phyloP scores from a whole-genome alignment of 345 rosid genomes.

The Cardamine occulta region DNA sequence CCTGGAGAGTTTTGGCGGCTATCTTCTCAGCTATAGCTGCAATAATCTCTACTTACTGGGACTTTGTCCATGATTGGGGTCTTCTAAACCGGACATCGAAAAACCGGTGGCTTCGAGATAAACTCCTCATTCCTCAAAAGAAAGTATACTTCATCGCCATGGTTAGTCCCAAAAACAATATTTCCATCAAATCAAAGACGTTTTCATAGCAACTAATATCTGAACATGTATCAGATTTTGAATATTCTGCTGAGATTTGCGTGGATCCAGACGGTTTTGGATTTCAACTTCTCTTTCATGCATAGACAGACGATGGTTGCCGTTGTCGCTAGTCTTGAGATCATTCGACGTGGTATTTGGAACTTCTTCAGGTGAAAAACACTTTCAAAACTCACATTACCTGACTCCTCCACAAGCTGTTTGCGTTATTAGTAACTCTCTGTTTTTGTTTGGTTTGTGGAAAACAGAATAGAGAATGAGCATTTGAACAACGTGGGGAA shows the following conservation, averaged over 20 bases:
- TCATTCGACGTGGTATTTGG: slow-evolving; percentile 75
- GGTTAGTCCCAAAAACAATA: slow-evolving; percentile 45
- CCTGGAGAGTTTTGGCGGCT: slow-evolving; percentile 52
- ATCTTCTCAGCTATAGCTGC: slow-evolving; percentile 55
- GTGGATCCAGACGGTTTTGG: slow-evolving; percentile 69
- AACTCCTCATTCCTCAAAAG: slow-evolving; percentile 63
- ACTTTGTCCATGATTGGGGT: slow-evolving; percentile 72
- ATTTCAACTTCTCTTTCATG: slow-evolving; percentile 43
- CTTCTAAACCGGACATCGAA: slow-evolving; percentile 59
- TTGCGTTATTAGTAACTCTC: background rate
- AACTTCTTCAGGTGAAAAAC: slow-evolving; percentile 62
- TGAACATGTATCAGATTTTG: slow-evolving; percentile 48
- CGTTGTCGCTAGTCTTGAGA: slow-evolving; percentile 72
- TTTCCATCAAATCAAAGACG: background rate
- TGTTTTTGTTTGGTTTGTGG: slow-evolving; percentile 27
- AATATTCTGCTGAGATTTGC: slow-evolving; percentile 68
- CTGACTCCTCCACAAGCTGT: background rate
- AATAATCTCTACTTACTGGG: slow-evolving; percentile 62
- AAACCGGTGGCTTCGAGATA: slow-evolving; percentile 72
- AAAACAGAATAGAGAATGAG: slow-evolving; percentile 69
- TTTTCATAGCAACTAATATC: slow-evolving; percentile 28
- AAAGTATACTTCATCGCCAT: slow-evolving; percentile 59
- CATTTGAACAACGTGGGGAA: slow-evolving; percentile 75
- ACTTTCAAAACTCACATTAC: background rate
- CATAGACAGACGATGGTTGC: slow-evolving; percentile 51